Conservation (phyloP, 116 monocot species). For the Dioscorea cayenensis region DNA sequence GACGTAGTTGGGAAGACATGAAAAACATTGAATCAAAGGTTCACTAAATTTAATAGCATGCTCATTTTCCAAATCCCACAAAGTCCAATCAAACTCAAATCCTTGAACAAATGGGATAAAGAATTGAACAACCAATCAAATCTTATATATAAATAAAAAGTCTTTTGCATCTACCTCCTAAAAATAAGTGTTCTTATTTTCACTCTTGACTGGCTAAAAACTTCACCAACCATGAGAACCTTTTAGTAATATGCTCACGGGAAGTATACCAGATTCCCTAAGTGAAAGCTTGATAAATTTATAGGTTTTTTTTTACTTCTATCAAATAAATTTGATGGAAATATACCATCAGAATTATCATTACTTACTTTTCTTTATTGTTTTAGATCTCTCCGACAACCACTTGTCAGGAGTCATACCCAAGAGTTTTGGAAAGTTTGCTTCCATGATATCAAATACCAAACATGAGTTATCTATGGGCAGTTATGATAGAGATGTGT, state of each 20-base stretch:
- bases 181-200: too few relatives aligned
- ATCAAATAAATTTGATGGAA: constrained; percentile 14
- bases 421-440: not conserved
- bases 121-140: too few relatives aligned
- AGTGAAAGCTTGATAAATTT: not conserved
- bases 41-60: too few relatives aligned
- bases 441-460: not conserved
- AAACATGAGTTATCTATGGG: not conserved
- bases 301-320: constrained; percentile 1
- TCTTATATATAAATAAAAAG: too few relatives aligned
- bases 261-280: constrained; percentile 13
- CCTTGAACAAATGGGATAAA: too few relatives aligned
- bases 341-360: constrained; percentile 11
- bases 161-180: too few relatives aligned
- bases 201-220: too few relatives aligned
- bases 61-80: too few relatives aligned
- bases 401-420: not conserved
- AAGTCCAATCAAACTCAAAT: too few relatives aligned
- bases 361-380: constrained; percentile 1
- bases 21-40: too few relatives aligned
- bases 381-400: not conserved
- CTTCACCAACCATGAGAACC: too few relatives aligned
- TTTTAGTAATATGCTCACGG: constrained; percentile 15
- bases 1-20: too few relatives aligned
- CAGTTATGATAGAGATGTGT: not conserved